Base-by-base conservation (phyloP, 2,329 filamentous ascomycete species). In the Colletotrichum sp. region DNA sequence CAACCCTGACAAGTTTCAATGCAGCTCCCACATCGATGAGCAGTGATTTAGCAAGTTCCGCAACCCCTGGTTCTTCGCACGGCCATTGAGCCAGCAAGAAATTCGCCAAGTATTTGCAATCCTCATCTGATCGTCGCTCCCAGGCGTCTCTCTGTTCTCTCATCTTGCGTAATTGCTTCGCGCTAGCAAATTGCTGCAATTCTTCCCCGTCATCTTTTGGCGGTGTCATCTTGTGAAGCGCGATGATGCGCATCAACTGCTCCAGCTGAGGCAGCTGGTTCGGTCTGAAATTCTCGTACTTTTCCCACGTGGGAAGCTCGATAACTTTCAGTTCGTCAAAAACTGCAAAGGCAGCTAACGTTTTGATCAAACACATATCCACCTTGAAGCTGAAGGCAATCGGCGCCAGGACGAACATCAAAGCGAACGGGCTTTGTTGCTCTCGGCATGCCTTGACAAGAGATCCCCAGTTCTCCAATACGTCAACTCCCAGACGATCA, bases 1-100 rank as follows among this genome's bases (percentile, higher is more conserved):
- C 87, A 0, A 84, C 84, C 0, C 78, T 77, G 16, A 92, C 79
- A 0, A 80, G 78, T 0, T 82, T 77, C 2, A 90, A 48, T 5
- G 88, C 89, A 13, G 80, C 75, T 0, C 76, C 48, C 8, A 84
- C 27, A 74, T 90, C 79, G 1, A 92, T 32, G 4, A 85, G 63
- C 5, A 84, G 79, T 2, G 72, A 68, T 4, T 75, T 76, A 3
- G 76, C 65, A 9, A 88, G 80, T 0, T 79, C 78, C 0, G 80
- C 76, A 1, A 83, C 22, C 1, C 79, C 80, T 1, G 86, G 85
- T 9, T 83, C 79, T 1, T 75, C 25, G 60, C 83, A 85, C 1
- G 90, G 88, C 88, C 88, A 90, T 74, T 89, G 86, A 0, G 77
- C 67, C 1, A 88, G 72, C 1, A 91, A 79, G 19, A 84, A 84